Conservation (phyloP, 2,329 filamentous ascomycete genomes). For the Bipolaris victoriae region DNA sequence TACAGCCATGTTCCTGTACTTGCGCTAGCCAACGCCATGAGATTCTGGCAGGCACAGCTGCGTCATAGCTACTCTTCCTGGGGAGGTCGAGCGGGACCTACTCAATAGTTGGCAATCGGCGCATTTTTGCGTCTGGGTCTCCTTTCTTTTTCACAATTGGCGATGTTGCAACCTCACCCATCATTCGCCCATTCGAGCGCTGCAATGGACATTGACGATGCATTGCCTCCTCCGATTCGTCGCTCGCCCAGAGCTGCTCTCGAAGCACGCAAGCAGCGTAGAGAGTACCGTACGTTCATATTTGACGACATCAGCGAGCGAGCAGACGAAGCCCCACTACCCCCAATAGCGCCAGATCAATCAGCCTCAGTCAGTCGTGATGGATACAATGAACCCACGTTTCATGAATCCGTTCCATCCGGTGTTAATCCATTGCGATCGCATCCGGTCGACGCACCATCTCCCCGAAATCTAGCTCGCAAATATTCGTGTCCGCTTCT, state of each 20-base stretch:
- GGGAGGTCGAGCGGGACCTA: slow-evolving; percentile 7
- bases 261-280: slow-evolving; percentile 21
- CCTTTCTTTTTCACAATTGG: slow-evolving; percentile 9
- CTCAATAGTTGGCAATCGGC: slow-evolving; percentile 8
- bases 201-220: slow-evolving; percentile 26
- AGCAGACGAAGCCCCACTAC: slow-evolving; percentile 27
- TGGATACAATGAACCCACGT: neutral
- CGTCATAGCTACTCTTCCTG: slow-evolving; percentile 13
- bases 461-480: slow-evolving; percentile 11
- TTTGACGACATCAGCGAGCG: slow-evolving; percentile 20
- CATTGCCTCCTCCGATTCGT: slow-evolving; percentile 25
- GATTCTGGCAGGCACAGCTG: slow-evolving; percentile 13
- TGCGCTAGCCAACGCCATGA: slow-evolving; percentile 13
- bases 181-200: slow-evolving; percentile 13
- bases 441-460: slow-evolving; percentile 22
- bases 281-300: slow-evolving; percentile 15
- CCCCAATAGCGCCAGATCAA: slow-evolving; percentile 24
- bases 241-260: slow-evolving; percentile 29
- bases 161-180: slow-evolving; percentile 2
- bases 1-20: slow-evolving; percentile 10
- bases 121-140: slow-evolving; percentile 3
- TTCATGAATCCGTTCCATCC: slow-evolving; percentile 16
- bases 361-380: slow-evolving; percentile 16
- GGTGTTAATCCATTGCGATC: slow-evolving; percentile 29
- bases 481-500: slow-evolving; percentile 31